Evolutionary conservation across 495 filamentous ascomycete genomes (phyloP), one percentile per base, ranked within the genome.

Genomic region (Astrothelium subdiscretum): DNA sequence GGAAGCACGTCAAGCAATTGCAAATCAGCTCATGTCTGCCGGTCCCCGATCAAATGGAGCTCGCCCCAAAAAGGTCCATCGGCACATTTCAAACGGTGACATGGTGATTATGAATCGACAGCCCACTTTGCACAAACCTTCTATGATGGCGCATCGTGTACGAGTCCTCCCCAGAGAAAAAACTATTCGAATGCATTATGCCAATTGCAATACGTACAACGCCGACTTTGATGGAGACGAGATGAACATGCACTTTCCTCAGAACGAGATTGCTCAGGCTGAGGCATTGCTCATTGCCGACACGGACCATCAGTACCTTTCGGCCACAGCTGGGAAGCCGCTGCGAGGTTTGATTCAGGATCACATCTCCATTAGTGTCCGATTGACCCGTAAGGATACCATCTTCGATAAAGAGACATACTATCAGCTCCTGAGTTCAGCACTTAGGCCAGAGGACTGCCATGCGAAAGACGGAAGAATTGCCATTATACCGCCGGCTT

Each of bases 231-330:
- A 99, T 72, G 95, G 95, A 72, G 95, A 99, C 68, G 95, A 99
- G 75, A 99, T 99, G 95, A 99, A 99, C 73, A 95, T 99, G 94
- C 95, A 99, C 73, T 96, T 99, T 71, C 95, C 95, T 11, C 95
- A 99, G 67, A 97, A 95, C 68, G 95, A 97, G 71, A 78, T 97
- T 70, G 95, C 92, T 27, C 81, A 94, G 62, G 85, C 91, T 2
- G 95, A 99, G 74, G 94, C 94, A 2, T 79, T 91, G 59, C 86
- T 87, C 71, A 86, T 99, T 68, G 94, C 95, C 11, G 92, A 96
- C 72, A 96, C 95, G 18, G 92, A 99, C 71, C 89, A 95, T 69
- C 95, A 99, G 67, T 99, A 99, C 72, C 85, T 97, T 57, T 92
- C 91, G 61, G 88, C 85, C 12, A 99, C 95, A 1, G 90, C 91